Base-by-base conservation (phyloP, 163 green algal species). In the Volvox carteri region DNA sequence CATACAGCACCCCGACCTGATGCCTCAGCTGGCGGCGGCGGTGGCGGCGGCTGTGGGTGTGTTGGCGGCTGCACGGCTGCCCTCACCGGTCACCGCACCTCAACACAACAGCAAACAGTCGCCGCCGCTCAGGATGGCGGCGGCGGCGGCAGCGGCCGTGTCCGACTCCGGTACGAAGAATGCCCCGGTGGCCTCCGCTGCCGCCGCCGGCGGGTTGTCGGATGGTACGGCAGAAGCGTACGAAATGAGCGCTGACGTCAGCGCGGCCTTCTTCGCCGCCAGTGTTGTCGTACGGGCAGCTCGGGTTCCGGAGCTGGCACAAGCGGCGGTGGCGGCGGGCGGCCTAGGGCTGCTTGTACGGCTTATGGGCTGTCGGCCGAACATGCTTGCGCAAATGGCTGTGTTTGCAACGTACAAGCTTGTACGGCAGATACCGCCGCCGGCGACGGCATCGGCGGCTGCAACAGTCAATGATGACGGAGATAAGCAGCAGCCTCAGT, bases 331-430 rank as follows among this genome's bases (percentile, higher is more conserved):
- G 35, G 52, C 78, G 50, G 76, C 76, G 35, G 76, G 86, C 25
- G 76, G 48, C 9, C 48, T 87, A 37, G 60, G 25, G 6, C 23
- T 68, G 62, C 35, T 90, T 33, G 48, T 85, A 23, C 33, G 37
- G 58, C 73, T 80, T 33, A 50, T 87, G 76, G 77, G 46, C 25
- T 50, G 62, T 6, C 41, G n/a, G 42, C 86, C 78, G 25, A 16
- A 67, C 14, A 83, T 91, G 78, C 21, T 91, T 39, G 77, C 70
- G 2, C 87, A 91, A 58, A 86, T 91, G 25, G 84, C 87, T 0
- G n/a, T 89, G 25, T 91, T 91, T 41, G 87, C 87, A 7, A 48
- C 80, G 19, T 91, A 89, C 79, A 91, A 91, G 79, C 87, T 91
- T 42, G 23, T 91, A 1, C 12, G 75, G 33, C 52, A 56, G 52